Percentiles rank a stretch among this genome's conserved stretches.
These are phyloP conservation scores for Cyclocybe cylindracea DNA, from an alignment of 768 basidiomycete genomes.

Conservation along the genomic window DNA sequence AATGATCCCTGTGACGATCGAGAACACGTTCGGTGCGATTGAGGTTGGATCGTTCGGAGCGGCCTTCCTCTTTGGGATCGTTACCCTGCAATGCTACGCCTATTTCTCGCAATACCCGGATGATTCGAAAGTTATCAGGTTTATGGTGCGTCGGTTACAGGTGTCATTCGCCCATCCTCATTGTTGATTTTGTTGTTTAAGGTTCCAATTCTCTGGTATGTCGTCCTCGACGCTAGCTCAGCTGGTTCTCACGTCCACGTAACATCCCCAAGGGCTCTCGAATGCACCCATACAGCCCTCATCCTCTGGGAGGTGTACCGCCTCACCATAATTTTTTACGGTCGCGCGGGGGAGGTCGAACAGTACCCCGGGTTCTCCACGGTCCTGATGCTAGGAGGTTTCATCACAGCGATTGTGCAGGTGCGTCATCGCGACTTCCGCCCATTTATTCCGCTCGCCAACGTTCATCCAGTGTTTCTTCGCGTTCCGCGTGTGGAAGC, in stretches of 20 bases:
- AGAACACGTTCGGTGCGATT: slow-evolving; percentile 20
- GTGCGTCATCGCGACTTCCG: not conserved
- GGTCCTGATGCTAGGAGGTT: slow-evolving; percentile 6
- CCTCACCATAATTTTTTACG: not conserved
- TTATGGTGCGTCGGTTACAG: not conserved
- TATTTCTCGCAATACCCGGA: slow-evolving; percentile 13
- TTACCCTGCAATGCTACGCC: slow-evolving; percentile 21
- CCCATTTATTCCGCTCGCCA: not conserved
- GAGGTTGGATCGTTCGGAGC: slow-evolving; percentile 21
- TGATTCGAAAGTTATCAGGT: slow-evolving; percentile 17
- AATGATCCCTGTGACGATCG: not conserved
- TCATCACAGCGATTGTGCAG: slow-evolving; percentile 11
- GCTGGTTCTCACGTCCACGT: not conserved
- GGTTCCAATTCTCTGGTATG: not conserved
- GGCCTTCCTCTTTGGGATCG: slow-evolving; percentile 25
- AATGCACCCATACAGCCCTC: slow-evolving; percentile 6
- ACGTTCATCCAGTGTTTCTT: slow-evolving; percentile 3
- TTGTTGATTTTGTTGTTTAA: not conserved
- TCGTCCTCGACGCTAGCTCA: no score
- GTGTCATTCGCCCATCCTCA: slow-evolving; percentile 11
- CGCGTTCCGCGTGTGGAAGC: slow-evolving; percentile 5
- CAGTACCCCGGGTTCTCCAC: slow-evolving; percentile 1
- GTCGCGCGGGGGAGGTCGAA: not conserved
- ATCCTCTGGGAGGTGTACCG: slow-evolving; percentile 6
- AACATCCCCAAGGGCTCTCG: slow-evolving; percentile 3